Conservation (phyloP, 2,329 filamentous ascomycete genomes). For the Onygena corvina region DNA sequence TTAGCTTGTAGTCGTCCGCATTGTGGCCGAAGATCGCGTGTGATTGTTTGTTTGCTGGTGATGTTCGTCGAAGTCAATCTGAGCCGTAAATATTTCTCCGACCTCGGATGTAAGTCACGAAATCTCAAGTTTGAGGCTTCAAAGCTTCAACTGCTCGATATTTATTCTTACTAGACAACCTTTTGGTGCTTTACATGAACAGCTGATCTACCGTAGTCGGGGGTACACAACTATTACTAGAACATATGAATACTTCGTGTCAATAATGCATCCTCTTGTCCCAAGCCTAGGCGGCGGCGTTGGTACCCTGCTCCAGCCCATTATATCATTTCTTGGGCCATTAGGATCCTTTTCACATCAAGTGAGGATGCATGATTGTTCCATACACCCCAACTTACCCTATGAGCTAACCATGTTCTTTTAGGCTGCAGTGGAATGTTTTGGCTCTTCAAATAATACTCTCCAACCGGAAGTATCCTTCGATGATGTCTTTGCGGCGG, state of each 20-base stretch:
- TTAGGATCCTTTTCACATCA: constrained; percentile 58
- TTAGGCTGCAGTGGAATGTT: constrained; percentile 45
- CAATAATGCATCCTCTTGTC: background rate
- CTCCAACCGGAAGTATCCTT: constrained; percentile 29
- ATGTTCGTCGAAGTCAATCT: background rate
- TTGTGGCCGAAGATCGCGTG: background rate
- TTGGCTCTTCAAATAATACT: constrained; percentile 25
- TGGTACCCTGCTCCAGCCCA: constrained; percentile 18
- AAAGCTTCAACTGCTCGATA: background rate
- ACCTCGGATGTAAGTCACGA: background rate
- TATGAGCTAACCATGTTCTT: constrained; percentile 9
- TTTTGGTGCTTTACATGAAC: too few species aligned
- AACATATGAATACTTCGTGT: background rate
- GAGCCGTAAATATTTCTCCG: background rate
- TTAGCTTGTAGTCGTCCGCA: background rate
- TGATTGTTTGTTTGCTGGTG: background rate
- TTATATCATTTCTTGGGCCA: constrained; percentile 50
- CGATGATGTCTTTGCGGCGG: constrained; percentile 62
- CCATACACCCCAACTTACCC: background rate
- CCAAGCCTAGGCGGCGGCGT: background rate
- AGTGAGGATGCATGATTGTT: constrained; percentile 33
- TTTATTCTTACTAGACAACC: background rate
- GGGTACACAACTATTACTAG: background rate
- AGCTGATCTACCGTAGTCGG: too few species aligned
- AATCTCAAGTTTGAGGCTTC: too few species aligned